These are phyloP conservation scores for Aspergillus panamensis DNA, from an alignment of 495 filamentous ascomycete species.

Conservation along the genomic window DNA sequence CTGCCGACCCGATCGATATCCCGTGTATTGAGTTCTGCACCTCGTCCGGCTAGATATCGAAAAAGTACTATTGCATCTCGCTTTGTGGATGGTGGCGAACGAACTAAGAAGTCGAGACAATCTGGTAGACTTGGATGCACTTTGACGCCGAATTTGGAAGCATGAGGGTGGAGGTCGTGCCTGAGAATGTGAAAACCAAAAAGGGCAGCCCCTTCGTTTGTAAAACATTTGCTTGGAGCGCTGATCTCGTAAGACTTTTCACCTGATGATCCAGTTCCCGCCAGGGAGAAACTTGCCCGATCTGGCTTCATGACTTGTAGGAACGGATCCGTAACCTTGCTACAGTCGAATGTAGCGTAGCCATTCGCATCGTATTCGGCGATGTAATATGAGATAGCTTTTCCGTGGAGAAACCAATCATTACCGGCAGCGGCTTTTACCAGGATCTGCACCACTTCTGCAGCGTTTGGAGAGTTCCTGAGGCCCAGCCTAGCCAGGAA, in stretches of 20 bases:
- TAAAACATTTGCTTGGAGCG: conserved; percentile 74
- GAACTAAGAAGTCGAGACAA: conserved; percentile 66
- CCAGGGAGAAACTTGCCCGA: conserved; percentile 9
- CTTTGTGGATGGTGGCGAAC: conserved; percentile 62
- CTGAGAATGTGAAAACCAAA: conserved; percentile 76
- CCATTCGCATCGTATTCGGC: conserved; percentile 70
- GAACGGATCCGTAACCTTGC: conserved; percentile 57
- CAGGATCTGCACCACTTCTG: conserved; percentile 74
- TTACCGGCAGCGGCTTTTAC: conserved; percentile 50
- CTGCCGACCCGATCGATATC: conserved; percentile 56
- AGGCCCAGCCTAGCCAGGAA: conserved; percentile 73
- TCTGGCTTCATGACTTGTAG: conserved; percentile 67
- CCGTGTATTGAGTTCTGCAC: conserved; percentile 64
- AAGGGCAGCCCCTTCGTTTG: conserved; percentile 68
- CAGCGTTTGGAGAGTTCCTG: conserved; percentile 60
- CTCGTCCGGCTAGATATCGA: conserved; percentile 72
- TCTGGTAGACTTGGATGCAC: conserved; percentile 72
- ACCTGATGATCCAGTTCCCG: not conserved
- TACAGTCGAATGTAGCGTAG: conserved; percentile 61
- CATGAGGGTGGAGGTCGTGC: conserved; percentile 68
- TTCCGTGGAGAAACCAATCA: conserved; percentile 54
- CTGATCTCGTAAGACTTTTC: conserved; percentile 41
- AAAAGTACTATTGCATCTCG: conserved; percentile 68
- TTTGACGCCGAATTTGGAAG: conserved; percentile 76
- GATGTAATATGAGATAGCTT: conserved; percentile 79